Base-by-base conservation (phyloP, 1,284 basidiomycete species). In the Earliella scabrosa region DNA sequence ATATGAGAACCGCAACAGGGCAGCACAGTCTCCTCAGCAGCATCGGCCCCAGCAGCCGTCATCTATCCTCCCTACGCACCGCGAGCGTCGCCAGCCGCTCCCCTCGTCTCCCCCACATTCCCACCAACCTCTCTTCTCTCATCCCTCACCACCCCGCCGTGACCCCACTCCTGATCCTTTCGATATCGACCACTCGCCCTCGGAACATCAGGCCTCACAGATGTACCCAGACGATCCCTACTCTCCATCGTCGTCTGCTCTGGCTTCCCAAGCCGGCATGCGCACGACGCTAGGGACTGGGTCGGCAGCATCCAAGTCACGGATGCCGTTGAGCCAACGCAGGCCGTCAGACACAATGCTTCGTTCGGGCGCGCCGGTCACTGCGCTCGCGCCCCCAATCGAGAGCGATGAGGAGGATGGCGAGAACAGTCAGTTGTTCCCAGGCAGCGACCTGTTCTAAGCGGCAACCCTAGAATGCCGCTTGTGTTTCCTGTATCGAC, bases 371-470 rank as follows among this genome's bases (percentile, higher is more conserved):
- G 27, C 34, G 3, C 45, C 34, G 16, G 46, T 34, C 3, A 18
- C 46, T 4, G 45, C 29, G 48, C 50, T 63, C 38, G 52, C 63
- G 49, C 51, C 59, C 21, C 60, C 63, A 38, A 36, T 61, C 46
- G 65, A 66, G 71, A 75, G 61, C 74, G 68, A 77, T 64, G 80
- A 81, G 68, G 69, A 77, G 64, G 66, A 71, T 48, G 68, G 52
- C 53, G 75, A 75, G 51, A 75, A 71, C 44, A 79, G 77, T 16
- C 81, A 75, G 64, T 56, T 83, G 54, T 82, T 84, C 71, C 81
- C 82, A 32, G 82, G 82, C 26, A 83, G 82, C 38, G 82, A 79
- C 52, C 63, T 85, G 52, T 84, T 81, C 64, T 82, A 67, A 78
- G 54, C 23, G 10, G 18, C 20, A 23, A 2, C 2, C n/a, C n/a